phyloP scores from a whole-genome alignment of 2,329 filamentous ascomycete genomes.

The Colletotrichum destructivum region DNA sequence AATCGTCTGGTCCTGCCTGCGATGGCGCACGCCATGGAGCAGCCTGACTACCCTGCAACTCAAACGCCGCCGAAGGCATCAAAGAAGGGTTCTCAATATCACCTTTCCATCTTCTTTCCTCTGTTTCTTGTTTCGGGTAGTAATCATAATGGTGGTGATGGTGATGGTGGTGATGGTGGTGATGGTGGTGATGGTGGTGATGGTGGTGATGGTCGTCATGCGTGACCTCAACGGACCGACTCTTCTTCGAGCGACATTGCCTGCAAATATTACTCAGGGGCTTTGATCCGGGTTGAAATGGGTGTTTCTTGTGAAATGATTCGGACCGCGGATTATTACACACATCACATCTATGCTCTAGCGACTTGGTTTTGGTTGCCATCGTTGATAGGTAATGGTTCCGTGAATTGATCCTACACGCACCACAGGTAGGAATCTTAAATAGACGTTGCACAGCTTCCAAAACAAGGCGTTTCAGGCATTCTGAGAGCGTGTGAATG shows the following conservation, averaged over 20 bases:
- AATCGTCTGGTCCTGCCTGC: not conserved
- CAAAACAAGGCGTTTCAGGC: not conserved
- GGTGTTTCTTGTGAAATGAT: not conserved
- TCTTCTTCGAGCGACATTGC: conserved; percentile 1
- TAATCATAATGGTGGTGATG: too few species aligned
- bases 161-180: not conserved
- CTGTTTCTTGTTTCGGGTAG: not conserved
- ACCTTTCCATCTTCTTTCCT: not conserved
- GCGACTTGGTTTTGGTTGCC: not conserved
- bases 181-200: not conserved
- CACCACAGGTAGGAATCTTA: not conserved
- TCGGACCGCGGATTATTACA: not conserved
- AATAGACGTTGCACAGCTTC: not conserved
- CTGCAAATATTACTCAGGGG: conserved; percentile 1
- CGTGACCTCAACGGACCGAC: not conserved
- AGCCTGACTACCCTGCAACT: not conserved
- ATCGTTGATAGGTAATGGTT: not conserved
- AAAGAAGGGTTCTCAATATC: not conserved
- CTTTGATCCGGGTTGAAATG: not conserved
- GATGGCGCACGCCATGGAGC: not conserved
- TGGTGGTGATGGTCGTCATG: not conserved
- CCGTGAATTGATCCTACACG: not conserved
- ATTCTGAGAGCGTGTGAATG: too few species aligned
- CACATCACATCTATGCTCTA: not conserved
- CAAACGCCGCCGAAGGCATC: not conserved